Conservation (phyloP, 1,284 basidiomycete genomes). For the Ustilago tritici region DNA sequence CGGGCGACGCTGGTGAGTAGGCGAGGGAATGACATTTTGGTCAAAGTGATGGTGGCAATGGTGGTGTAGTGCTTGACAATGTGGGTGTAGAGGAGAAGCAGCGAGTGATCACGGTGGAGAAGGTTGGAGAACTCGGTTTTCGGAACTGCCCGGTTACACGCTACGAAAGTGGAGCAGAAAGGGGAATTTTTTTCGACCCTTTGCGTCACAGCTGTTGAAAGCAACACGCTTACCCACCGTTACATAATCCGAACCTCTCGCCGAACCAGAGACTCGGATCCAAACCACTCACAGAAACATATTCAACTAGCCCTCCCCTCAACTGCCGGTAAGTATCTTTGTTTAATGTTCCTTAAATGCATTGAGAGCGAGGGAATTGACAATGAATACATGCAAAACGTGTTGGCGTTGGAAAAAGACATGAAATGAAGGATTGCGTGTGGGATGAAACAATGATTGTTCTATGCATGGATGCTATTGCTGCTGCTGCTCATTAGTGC, state of each 20-base stretch:
- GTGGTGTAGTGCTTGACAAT: neutral
- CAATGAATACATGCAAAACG: slow-evolving; percentile 5
- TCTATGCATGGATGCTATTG: neutral
- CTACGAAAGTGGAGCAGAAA: neutral
- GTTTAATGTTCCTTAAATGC: neutral
- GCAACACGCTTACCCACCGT: neutral
- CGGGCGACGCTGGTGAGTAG: slow-evolving; percentile 1
- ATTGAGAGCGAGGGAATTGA: neutral
- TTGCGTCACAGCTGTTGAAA: slow-evolving; percentile 5
- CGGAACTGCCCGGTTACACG: slow-evolving; percentile 15
- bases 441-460: neutral
- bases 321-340: neutral
- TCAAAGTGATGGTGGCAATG: too few relatives aligned
- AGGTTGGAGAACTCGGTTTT: slow-evolving; percentile 10
- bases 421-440: neutral
- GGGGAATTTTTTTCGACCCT: neutral
- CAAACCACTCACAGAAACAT: too few relatives aligned
- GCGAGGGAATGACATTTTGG: slow-evolving; percentile 7
- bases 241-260: neutral
- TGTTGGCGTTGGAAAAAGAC: neutral
- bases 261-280: neutral
- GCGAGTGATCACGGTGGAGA: neutral
- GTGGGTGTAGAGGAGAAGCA: neutral
- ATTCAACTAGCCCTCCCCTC: too few relatives aligned
- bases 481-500: neutral